phyloP scores from a whole-genome alignment of 768 basidiomycete species.

The Scleroderma citrinum region DNA sequence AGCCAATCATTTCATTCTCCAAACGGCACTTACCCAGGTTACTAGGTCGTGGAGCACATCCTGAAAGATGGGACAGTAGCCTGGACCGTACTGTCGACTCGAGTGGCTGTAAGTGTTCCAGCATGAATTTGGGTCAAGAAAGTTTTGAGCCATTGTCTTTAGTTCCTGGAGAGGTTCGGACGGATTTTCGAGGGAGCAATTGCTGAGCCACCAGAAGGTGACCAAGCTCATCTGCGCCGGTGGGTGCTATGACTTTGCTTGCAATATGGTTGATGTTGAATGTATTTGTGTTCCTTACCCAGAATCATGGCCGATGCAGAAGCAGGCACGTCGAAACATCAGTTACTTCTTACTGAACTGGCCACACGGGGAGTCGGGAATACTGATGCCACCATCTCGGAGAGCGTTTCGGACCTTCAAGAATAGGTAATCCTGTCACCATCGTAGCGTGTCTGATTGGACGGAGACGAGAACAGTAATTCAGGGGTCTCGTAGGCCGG shows the following conservation, averaged over 20 bases:
- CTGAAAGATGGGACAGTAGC: neutral
- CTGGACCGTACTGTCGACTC: neutral
- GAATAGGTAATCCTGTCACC: too few relatives aligned
- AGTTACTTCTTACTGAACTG: neutral
- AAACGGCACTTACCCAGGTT: neutral
- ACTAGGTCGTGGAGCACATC: neutral
- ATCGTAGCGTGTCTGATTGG: too few relatives aligned
- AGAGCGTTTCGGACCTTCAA: too few relatives aligned
- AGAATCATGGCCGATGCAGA: neutral
- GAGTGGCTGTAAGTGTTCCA: neutral
- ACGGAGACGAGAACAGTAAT: too few relatives aligned
- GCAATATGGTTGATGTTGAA: neutral
- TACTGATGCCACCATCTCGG: too few relatives aligned
- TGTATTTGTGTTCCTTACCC: neutral
- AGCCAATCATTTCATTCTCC: neutral
- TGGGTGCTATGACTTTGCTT: neutral
- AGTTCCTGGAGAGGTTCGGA: neutral
- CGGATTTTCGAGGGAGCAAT: neutral
- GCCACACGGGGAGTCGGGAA: neutral
- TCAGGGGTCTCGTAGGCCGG: too few relatives aligned
- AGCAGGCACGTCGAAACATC: neutral
- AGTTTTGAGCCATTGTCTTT: neutral
- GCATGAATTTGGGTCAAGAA: neutral
- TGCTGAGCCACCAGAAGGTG: neutral
- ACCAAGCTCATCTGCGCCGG: neutral